Evolutionary conservation across 768 basidiomycete genomes (phyloP), one percentile per base, ranked within the genome.

Genomic region (Pleurotus citrinopileatus): DNA sequence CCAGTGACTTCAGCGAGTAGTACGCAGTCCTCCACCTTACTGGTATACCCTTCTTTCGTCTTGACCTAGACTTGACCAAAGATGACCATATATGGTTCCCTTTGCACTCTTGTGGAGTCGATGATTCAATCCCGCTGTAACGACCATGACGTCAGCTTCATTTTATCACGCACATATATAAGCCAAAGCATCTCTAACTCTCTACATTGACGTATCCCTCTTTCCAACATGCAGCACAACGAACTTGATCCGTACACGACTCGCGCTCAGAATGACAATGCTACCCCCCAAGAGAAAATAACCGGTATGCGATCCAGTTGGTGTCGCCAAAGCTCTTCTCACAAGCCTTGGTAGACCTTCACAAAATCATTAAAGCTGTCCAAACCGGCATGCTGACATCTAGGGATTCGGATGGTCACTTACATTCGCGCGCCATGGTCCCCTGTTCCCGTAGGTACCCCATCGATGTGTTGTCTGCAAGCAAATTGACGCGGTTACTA

Each of bases 371-470:
- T 52, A 79, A 83, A 54, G 70, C 73, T 1, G 83, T 84, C 7
- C 75, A 81, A 61, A 83, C 80, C 0, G 88, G 86, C 50, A 91
- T 94, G 86, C 70, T 94, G 17, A 88, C 89, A 8, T 91, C 89
- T 12, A 84, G 87, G 32, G 77, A 83, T 15, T 63, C 76, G 12
- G 74, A 81, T 52, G 91, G 90, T 0, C 72, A 79, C 38, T 67
- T 95, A 19, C 92, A 94, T 67, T 83, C 90, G 6, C 80, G 92
- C 53, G 86, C 86, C 22, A 94, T 95, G 93, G 75, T 79, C 13
- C 87, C 87, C 17, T 74, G 80, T n/a, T 72, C 77, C 34, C 80
- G 89, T 89, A 59, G 38, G 83, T 66, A 3, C 12, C 15, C 12
- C 37, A 13, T 25, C 17, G 8, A 20, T 52, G 19, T 12, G 32